Conservation (phyloP, 306 rosid species). For the Pueraria montana region DNA sequence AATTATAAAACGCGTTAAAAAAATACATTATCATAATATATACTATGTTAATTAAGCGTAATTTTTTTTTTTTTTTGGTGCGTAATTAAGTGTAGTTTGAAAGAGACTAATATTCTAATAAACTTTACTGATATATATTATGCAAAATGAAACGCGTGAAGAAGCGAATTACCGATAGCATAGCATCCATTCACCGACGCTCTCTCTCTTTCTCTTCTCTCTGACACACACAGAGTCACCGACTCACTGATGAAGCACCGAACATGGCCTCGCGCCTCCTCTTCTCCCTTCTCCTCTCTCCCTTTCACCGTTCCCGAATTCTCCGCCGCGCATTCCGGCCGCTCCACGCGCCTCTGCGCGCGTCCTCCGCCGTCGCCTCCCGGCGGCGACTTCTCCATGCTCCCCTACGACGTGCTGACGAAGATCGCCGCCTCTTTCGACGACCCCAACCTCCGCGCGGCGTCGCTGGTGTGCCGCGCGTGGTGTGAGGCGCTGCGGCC, state of each 20-base stretch:
- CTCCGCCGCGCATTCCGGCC: slow-evolving; percentile 20
- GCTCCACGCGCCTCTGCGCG: slow-evolving; percentile 42
- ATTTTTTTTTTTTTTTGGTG: too few species aligned
- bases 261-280: slow-evolving; percentile 64
- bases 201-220: not conserved
- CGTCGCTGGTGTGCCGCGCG: slow-evolving; percentile 79
- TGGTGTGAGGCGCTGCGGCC: slow-evolving; percentile 82
- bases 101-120: not conserved
- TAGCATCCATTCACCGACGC: not conserved
- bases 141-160: slow-evolving; percentile 5
- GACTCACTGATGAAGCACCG: slow-evolving; percentile 55
- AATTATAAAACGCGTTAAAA: too few species aligned
- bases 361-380: slow-evolving; percentile 13
- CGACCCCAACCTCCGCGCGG: slow-evolving; percentile 65
- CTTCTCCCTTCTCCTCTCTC: slow-evolving; percentile 61
- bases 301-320: slow-evolving; percentile 18
- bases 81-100: not conserved
- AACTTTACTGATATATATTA: not conserved
- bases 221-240: not conserved
- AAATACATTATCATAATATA: too few species aligned
- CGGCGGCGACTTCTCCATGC: slow-evolving; percentile 64
- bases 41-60: too few species aligned
- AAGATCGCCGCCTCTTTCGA: slow-evolving; percentile 69
- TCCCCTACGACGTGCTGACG: slow-evolving; percentile 72
- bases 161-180: slow-evolving; percentile 1